A percentile compares a stretch with the other conserved stretches of the same genome.
These are phyloP conservation scores for Solanum chiquidenum DNA, from an alignment of 257 asterid species.

Conservation along the genomic window DNA sequence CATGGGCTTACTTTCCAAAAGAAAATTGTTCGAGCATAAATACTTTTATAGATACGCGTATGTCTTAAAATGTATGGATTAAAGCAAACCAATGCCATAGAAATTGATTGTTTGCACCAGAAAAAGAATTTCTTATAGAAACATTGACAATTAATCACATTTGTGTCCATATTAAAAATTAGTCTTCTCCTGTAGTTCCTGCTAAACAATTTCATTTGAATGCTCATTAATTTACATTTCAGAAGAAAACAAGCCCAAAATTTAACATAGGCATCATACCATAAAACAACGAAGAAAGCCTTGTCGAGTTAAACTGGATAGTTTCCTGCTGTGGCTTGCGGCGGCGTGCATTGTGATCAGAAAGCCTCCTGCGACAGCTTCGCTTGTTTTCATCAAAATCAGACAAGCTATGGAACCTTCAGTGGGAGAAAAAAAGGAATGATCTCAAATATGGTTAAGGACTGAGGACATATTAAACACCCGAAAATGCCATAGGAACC, in stretches of 20 bases:
- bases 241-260: not conserved
- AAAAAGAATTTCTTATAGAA: not conserved
- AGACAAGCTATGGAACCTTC: constrained; percentile 76
- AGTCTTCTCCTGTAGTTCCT: not conserved
- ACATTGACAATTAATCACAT: not conserved
- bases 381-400: constrained; percentile 88
- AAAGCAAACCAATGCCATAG: not conserved
- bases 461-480: not conserved
- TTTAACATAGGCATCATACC: constrained; percentile 28
- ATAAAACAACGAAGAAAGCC: constrained; percentile 43
- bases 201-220: not conserved
- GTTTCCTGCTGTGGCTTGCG: constrained; percentile 79
- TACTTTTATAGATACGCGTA: not conserved
- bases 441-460: not conserved
- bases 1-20: not conserved
- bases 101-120: not conserved
- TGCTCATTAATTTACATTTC: not conserved
- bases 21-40: not conserved
- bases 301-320: constrained; percentile 41
- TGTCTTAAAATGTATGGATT: not conserved
- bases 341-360: constrained; percentile 93
- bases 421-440: not conserved
- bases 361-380: constrained; percentile 80
- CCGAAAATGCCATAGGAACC: not conserved
- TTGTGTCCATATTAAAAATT: not conserved